A percentile compares a stretch with the other conserved stretches of the same genome.
Evolutionary conservation across 2,329 filamentous ascomycete species (phyloP).

Genomic region (Chalaropsis thielavioides): DNA sequence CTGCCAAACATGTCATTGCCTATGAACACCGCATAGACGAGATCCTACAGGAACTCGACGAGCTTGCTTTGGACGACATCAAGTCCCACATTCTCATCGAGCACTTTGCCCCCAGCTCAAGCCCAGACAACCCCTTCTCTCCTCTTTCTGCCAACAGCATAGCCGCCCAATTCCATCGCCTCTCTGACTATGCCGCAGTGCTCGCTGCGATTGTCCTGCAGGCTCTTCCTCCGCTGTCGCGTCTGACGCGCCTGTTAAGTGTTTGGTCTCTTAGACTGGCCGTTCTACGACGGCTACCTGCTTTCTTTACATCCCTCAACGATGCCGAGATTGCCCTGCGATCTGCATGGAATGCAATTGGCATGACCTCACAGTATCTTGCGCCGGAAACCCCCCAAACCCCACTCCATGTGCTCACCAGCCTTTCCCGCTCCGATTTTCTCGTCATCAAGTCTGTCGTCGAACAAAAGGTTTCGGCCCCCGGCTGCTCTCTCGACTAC

Average conservation of each 20-base stretch:
- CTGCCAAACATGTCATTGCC: constrained; percentile 43
- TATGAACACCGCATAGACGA: constrained; percentile 63
- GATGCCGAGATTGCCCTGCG: constrained; percentile 50
- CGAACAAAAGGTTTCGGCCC: constrained; percentile 50
- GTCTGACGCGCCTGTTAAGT: constrained; percentile 55
- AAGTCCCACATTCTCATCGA: constrained; percentile 76
- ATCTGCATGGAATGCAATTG: constrained; percentile 51
- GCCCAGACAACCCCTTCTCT: constrained; percentile 27
- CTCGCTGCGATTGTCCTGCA: constrained; percentile 87
- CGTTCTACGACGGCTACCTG: constrained; percentile 59
- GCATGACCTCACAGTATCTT: constrained; percentile 21
- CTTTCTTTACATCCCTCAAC: constrained; percentile 50
- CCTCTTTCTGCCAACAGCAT: constrained; percentile 28
- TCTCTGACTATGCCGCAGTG: constrained; percentile 45
- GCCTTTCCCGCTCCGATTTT: constrained; percentile 34
- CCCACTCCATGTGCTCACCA: not conserved
- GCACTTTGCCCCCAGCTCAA: constrained; percentile 48
- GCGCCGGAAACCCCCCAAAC: constrained; percentile 10
- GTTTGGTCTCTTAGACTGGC: constrained; percentile 64
- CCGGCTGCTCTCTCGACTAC: constrained; percentile 62
- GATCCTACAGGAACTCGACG: constrained; percentile 54
- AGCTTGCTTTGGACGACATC: constrained; percentile 67
- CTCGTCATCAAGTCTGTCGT: constrained; percentile 48
- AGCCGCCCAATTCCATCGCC: not conserved
- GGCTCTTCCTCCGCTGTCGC: constrained; percentile 66